Evolutionary conservation across 352 stramenopile species (phyloP).

Genomic region (Pythium guiyangense): DNA sequence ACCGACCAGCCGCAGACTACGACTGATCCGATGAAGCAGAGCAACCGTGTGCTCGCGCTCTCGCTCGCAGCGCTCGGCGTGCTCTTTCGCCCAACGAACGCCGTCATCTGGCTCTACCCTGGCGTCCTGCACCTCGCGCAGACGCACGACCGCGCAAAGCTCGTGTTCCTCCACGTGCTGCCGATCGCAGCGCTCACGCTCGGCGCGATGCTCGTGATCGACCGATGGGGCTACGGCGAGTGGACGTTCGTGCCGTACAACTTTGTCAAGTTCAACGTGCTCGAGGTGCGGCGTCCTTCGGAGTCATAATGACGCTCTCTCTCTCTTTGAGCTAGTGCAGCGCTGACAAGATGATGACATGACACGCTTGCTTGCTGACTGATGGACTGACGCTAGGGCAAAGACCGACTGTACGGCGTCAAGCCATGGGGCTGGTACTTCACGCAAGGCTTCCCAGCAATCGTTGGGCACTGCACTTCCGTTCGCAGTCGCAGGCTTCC

Average conservation of each 20-base stretch:
- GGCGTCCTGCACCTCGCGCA: constrained; percentile 51
- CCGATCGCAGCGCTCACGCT: constrained; percentile 55
- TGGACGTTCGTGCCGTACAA: constrained; percentile 86
- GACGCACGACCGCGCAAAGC: constrained; percentile 26
- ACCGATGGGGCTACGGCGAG: constrained; percentile 68
- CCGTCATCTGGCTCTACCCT: constrained; percentile 70
- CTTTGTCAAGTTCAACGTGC: constrained; percentile 85
- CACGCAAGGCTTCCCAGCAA: constrained; percentile 65
- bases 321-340: background rate
- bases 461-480: constrained; percentile 53
- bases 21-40: constrained; percentile 14
- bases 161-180: constrained; percentile 44
- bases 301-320: background rate
- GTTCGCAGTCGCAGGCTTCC: constrained; percentile 44
- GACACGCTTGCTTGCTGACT: too few relatives aligned
- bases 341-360: too few relatives aligned
- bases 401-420: constrained; percentile 75
- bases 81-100: constrained; percentile 79
- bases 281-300: constrained; percentile 39
- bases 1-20: constrained; percentile 5
- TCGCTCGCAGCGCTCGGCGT: constrained; percentile 62
- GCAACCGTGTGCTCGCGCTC: constrained; percentile 40
- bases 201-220: constrained; percentile 62
- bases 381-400: constrained; percentile 39
- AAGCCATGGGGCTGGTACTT: constrained; percentile 87